Evolutionary conservation across 1,284 basidiomycete species (phyloP).

Genomic region (Cutaneotrichosporon mucoides): DNA sequence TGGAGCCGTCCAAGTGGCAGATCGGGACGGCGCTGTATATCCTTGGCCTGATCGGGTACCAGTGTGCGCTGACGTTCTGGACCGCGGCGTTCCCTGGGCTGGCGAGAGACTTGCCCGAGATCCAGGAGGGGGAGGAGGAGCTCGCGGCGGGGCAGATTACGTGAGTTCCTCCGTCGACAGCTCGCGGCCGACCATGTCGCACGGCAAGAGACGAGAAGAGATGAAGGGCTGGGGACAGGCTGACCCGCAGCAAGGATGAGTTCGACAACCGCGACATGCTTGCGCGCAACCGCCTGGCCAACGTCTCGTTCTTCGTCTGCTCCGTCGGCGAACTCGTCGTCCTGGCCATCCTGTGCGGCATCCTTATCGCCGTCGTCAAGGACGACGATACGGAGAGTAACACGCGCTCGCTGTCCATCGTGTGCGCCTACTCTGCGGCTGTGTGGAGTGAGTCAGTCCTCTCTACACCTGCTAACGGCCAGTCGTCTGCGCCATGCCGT

Average conservation of each 20-base stretch:
- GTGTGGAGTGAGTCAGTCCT: constrained; percentile 62
- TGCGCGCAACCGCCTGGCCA: constrained; percentile 23
- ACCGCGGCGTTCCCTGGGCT: constrained; percentile 25
- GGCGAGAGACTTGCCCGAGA: constrained; percentile 22
- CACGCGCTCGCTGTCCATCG: constrained; percentile 68
- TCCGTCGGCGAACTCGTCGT: constrained; percentile 50
- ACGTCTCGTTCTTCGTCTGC: constrained; percentile 62
- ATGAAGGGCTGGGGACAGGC: background rate
- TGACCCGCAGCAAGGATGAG: constrained; percentile 56
- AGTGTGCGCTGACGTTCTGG: constrained; percentile 53
- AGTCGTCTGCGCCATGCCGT: constrained; percentile 20
- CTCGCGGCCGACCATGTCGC: no score
- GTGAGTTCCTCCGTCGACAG: constrained; percentile 7
- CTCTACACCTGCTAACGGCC: constrained; percentile 51
- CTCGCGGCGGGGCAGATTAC: constrained; percentile 14
- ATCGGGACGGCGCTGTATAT: constrained; percentile 23
- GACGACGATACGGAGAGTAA: constrained; percentile 74
- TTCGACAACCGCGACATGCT: constrained; percentile 52
- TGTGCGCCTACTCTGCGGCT: constrained; percentile 69
- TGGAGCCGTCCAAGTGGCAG: constrained; percentile 42
- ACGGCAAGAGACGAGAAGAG: background rate
- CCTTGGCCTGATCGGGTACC: constrained; percentile 62
- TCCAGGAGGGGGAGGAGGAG: constrained; percentile 23
- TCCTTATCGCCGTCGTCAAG: constrained; percentile 56
- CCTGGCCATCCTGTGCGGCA: constrained; percentile 48